Evolutionary conservation across 345 rosid genomes (phyloP).

Genomic region (Linum usitatissimum): DNA sequence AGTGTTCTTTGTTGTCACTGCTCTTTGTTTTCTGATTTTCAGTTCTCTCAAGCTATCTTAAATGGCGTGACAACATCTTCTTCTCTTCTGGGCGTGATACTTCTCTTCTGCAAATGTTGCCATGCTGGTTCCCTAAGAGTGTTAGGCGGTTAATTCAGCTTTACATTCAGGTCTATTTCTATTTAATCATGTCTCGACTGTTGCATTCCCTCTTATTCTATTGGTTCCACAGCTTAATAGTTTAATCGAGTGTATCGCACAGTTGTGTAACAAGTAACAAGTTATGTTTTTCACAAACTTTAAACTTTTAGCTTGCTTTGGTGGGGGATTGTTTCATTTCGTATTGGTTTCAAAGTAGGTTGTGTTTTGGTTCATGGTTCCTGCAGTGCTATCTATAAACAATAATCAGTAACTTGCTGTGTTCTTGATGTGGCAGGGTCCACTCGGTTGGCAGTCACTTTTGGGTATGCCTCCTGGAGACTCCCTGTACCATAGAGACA

Average conservation of each 20-base stretch:
- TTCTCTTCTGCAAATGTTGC: slow-evolving; percentile 89
- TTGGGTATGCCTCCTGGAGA: slow-evolving; percentile 70
- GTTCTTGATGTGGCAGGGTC: slow-evolving; percentile 53
- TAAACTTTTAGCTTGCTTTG: not conserved
- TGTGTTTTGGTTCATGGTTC: not conserved
- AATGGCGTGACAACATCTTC: slow-evolving; percentile 87
- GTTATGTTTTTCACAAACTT: not conserved
- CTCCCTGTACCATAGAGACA: slow-evolving; percentile 48
- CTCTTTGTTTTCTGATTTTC: slow-evolving; percentile 21
- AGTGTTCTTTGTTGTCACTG: slow-evolving; percentile 5
- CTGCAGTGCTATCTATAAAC: not conserved
- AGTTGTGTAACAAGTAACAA: not conserved
- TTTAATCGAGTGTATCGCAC: not conserved
- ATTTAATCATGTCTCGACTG: slow-evolving; percentile 9
- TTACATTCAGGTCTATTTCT: slow-evolving; percentile 62
- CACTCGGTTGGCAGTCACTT: slow-evolving; percentile 83
- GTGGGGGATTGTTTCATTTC: not conserved
- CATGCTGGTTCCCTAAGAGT: slow-evolving; percentile 93
- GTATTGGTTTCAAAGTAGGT: not conserved
- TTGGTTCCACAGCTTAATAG: slow-evolving; percentile 6
- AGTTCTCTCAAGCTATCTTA: slow-evolving; percentile 65
- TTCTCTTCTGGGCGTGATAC: slow-evolving; percentile 81
- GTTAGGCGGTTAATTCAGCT: slow-evolving; percentile 86
- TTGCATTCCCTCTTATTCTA: slow-evolving; percentile 1
- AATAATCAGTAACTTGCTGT: not conserved